Evolutionary conservation across 352 stramenopile species (phyloP), one percentile per base, ranked within the genome.

Genomic region (Phytophthora megakarya): DNA sequence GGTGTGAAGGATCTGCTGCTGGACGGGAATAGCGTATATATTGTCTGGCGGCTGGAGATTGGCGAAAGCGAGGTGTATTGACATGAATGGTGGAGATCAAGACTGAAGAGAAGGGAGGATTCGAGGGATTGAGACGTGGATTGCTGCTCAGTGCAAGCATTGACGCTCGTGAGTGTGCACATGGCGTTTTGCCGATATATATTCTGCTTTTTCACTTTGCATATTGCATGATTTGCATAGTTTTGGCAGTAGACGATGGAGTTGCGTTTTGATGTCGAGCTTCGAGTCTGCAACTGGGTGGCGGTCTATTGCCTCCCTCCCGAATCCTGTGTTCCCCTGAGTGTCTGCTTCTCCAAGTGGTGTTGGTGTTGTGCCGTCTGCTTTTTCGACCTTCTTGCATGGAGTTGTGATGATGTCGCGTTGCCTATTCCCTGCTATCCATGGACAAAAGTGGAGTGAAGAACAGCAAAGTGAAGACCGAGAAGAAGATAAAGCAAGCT

Each of bases 231-330:
- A 30, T 2, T 26, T 68, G 47, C 51, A 58, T 67, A 55, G 47
- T 51, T 70, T 66, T 60, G 46, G 47, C 52, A 42, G 56, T 69
- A 68, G 67, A 70, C 61, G 53, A 67, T 73, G 49, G 53, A 71
- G 61, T 71, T 68, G 67, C 62, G 61, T 71, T 61, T 71, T 61
- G 55, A 70, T 68, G 53, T 69, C 45, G 39, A 64, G 45, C 61
- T 52, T 35, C 23, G 47, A 49, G 53, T 23, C 50, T 70, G 65
- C 60, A 46, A 52, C 33, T 57, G 53, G 57, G 22, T 60, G 21
- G 49, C 53, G 30, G 61, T 64, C 45, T n/a, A 35, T 19, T 55
- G 21, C 43, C 46, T 51, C 32, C 48, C 32, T 32, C 40, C 53
- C 40, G 16, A 16, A 56, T 56, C 52, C 54, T 61, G 21, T 45